Base-by-base conservation (phyloP, 306 rosid species). In the Comarum palustre region DNA sequence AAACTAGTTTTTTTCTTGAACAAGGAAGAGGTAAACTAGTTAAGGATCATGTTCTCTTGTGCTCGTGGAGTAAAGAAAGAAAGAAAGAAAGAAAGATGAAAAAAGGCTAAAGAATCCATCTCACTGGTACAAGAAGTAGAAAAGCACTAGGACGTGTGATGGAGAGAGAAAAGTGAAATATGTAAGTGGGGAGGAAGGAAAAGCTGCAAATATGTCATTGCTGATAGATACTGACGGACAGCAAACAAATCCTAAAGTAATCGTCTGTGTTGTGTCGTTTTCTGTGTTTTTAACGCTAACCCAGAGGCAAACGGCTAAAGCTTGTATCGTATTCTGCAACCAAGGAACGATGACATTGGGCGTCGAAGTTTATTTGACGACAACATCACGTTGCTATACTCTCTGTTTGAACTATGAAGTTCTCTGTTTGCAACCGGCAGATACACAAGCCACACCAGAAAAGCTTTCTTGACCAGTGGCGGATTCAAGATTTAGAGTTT, bases 131-230 rank as follows among this genome's bases (percentile, higher is more conserved):
- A 0, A 20, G 5, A 11, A 25, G 61, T 22, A 60, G 2, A 15
- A 29, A 31, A 16, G 42, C 41, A 14, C 41, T 60, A 15, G 13
- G 66, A 6, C 64, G 38, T 4, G 64, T 4, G 10, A 1, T 22
- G 25, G 34, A 58, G 34, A 58, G 25, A 58, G 19, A 11, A 58
- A 58, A 58, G 64, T 24, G 34, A 27, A 58, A 24, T 1, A 58
- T 4, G 15, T 2, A 27, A 29, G 62, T 24, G 34, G 27, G 25
- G 2, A 24, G 31, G 20, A 10, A 29, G 19, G 65, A 29, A 59
- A 59, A 59, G 65, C 65, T 29, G 65, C 65, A 27, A 59, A 59
- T 41, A 60, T 31, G 66, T 31, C 66, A 31, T 29, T 60, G 12
- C 39, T 31, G 66, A 60, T 31, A 60, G 66, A 59, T 12, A 58